These are phyloP conservation scores for Leccinum truebloodii DNA, from an alignment of 768 basidiomycete species.

Conservation along the genomic window DNA sequence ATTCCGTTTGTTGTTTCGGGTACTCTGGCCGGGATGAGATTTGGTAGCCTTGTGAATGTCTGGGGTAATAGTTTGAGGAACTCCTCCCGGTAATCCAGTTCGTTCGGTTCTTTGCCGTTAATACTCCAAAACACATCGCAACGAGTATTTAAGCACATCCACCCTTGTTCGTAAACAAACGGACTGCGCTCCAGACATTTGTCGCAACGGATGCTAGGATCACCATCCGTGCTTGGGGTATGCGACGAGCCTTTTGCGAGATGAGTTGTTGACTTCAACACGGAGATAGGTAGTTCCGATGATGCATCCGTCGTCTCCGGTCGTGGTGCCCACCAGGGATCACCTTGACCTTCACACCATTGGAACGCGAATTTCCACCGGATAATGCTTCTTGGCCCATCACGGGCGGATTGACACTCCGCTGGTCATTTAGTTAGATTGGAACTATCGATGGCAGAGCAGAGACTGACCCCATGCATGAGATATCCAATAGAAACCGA, in stretches of 20 bases:
- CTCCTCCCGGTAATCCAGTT: slow-evolving; percentile 47
- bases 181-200: slow-evolving; percentile 48
- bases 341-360: slow-evolving; percentile 75
- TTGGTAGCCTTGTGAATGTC: slow-evolving; percentile 34
- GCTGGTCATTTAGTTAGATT: slow-evolving; percentile 38
- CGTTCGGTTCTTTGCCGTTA: slow-evolving; percentile 29
- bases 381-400: slow-evolving; percentile 54
- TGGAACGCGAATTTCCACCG: slow-evolving; percentile 84
- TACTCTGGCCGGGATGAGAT: slow-evolving; percentile 41
- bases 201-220: slow-evolving; percentile 35
- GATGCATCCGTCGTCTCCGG: neutral
- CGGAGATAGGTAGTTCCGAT: neutral
- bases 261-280: neutral
- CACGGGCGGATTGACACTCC: slow-evolving; percentile 57
- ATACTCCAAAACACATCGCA: slow-evolving; percentile 60
- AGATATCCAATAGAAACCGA: slow-evolving; percentile 65
- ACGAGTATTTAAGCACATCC: slow-evolving; percentile 63
- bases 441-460: neutral
- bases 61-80: slow-evolving; percentile 46
- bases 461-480: slow-evolving; percentile 48
- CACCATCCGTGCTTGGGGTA: neutral
- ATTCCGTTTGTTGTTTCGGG: slow-evolving; percentile 33
- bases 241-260: neutral
- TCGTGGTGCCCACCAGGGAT: slow-evolving; percentile 49
- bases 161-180: slow-evolving; percentile 52